These are phyloP conservation scores for Flaveria trinervia DNA, from an alignment of 129 eudicot genomes.

Conservation along the genomic window DNA sequence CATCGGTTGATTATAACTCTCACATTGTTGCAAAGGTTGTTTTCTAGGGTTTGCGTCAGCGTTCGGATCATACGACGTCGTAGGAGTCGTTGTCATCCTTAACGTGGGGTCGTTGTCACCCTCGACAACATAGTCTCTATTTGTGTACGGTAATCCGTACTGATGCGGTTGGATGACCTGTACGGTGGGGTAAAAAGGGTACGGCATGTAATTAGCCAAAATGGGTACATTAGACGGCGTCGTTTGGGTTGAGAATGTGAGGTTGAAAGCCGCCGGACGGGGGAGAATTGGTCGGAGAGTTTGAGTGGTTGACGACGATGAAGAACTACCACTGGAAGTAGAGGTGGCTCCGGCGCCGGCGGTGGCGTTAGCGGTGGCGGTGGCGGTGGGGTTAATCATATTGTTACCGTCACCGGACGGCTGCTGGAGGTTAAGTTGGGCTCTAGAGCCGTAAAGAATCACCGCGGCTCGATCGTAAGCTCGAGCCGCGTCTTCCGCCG, in stretches of 20 bases:
- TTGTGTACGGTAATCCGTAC: conserved; percentile 19
- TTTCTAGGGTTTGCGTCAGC: conserved; percentile 35
- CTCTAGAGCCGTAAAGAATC: conserved; percentile 64
- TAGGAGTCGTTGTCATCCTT: conserved; percentile 19
- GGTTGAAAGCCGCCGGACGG: conserved; percentile 56
- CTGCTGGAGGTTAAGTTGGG: conserved; percentile 77
- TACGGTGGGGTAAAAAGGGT: conserved; percentile 53
- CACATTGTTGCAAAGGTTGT: conserved; percentile 13
- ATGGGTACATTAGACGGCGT: conserved; percentile 11
- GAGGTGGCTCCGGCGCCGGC: conserved; percentile 20
- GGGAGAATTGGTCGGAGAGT: conserved; percentile 81
- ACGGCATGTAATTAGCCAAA: conserved; percentile 35
- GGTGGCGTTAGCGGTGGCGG: neutral
- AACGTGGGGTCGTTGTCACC: conserved; percentile 35
- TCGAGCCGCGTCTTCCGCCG: conserved; percentile 85
- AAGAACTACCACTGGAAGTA: conserved; percentile 29
- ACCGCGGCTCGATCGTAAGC: conserved; percentile 86
- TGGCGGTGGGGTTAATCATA: no score
- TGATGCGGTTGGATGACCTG: neutral
- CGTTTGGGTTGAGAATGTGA: conserved; percentile 42
- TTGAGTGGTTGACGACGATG: conserved; percentile 49
- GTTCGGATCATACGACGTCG: conserved; percentile 43
- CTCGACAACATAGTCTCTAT: neutral
- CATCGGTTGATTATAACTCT: neutral
- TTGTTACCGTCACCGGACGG: conserved; percentile 24